phyloP scores from a whole-genome alignment of 2,329 filamentous ascomycete genomes.

The Stenocarpella maydis region DNA sequence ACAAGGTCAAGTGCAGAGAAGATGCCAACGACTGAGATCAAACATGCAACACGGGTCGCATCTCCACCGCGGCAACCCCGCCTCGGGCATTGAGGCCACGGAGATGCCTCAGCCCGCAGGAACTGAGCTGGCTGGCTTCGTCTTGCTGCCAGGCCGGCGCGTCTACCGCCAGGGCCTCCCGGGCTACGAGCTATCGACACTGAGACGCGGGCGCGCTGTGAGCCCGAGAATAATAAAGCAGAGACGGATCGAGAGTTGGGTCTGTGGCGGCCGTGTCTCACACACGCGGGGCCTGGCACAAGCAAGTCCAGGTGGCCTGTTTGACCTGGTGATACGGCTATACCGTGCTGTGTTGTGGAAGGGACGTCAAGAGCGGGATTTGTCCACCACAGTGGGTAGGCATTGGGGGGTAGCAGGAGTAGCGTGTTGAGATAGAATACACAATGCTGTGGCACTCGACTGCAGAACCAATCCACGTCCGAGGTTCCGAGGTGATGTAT shows the following conservation, averaged over 20 bases:
- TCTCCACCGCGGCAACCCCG: not conserved
- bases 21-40: slow-evolving; percentile 6
- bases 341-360: too few relatives aligned
- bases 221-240: not conserved
- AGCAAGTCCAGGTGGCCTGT: not conserved
- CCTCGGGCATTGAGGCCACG: not conserved
- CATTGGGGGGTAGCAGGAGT: not conserved
- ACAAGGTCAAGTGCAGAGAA: slow-evolving; percentile 32
- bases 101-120: not conserved
- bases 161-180: not conserved
- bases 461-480: not conserved
- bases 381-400: not conserved
- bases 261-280: not conserved
- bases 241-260: too few relatives aligned
- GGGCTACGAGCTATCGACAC: not conserved
- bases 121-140: not conserved
- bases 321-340: not conserved
- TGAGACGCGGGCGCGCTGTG: not conserved
- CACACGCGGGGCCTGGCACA: not conserved
- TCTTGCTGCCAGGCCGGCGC: not conserved
- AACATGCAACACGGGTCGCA: too few relatives aligned
- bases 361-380: not conserved
- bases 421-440: not conserved
- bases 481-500: too few relatives aligned
- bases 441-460: too few relatives aligned